These are phyloP conservation scores for Didymella exigua DNA, from an alignment of 2,329 filamentous ascomycete genomes.

Conservation along the genomic window DNA sequence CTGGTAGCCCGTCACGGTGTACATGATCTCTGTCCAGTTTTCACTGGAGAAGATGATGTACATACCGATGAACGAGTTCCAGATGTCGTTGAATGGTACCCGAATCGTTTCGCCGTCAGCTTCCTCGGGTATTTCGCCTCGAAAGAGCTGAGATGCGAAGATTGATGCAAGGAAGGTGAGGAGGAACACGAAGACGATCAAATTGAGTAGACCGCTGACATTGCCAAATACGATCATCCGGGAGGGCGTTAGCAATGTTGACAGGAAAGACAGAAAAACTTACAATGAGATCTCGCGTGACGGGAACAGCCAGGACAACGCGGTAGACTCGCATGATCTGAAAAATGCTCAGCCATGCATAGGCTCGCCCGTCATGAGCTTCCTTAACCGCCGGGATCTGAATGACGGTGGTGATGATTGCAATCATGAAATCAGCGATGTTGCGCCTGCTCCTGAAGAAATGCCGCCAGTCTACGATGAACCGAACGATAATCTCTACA, in stretches of 20 bases:
- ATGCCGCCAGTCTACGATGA: slow-evolving; percentile 76
- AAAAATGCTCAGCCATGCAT: slow-evolving; percentile 89
- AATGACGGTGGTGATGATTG: slow-evolving; percentile 81
- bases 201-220: slow-evolving; percentile 85
- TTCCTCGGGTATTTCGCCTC: slow-evolving; percentile 74
- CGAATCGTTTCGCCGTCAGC: slow-evolving; percentile 68
- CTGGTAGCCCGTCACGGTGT: slow-evolving; percentile 76
- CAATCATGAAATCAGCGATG: slow-evolving; percentile 78
- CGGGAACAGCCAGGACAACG: slow-evolving; percentile 83
- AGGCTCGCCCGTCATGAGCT: slow-evolving; percentile 65
- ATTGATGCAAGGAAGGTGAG: slow-evolving; percentile 94
- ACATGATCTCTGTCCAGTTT: slow-evolving; percentile 90
- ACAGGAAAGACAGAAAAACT: slow-evolving; percentile 19
- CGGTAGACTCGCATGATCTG: slow-evolving; percentile 93
- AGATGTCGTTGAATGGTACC: slow-evolving; percentile 87
- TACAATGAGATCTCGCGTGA: slow-evolving; percentile 84
- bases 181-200: slow-evolving; percentile 95
- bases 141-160: slow-evolving; percentile 90
- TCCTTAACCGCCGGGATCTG: slow-evolving; percentile 80
- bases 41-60: slow-evolving; percentile 96
- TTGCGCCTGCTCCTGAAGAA: slow-evolving; percentile 80
- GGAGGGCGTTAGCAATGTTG: slow-evolving; percentile 23
- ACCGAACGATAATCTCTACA: slow-evolving; percentile 80
- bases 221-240: slow-evolving; percentile 82
- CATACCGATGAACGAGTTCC: slow-evolving; percentile 96